phyloP scores from a whole-genome alignment of 2,329 filamentous ascomycete genomes.

The Paracorniculantispora psalliotae region DNA sequence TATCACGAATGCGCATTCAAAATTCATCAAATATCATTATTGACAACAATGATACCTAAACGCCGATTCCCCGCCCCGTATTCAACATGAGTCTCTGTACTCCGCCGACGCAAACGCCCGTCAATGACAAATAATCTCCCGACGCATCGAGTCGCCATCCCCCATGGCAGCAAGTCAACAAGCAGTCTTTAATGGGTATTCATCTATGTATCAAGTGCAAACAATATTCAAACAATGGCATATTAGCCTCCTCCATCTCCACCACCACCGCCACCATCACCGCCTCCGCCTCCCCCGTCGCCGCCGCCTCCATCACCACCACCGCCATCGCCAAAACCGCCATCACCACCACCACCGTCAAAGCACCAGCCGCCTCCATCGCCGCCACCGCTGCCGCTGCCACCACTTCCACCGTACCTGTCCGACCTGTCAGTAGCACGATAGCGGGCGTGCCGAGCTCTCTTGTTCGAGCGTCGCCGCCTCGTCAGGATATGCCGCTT shows the following conservation, averaged over 20 bases:
- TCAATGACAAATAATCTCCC: too few species aligned
- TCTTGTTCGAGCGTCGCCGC: background rate
- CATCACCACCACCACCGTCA: background rate
- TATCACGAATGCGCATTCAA: background rate
- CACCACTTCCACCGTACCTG: background rate
- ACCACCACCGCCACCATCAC: background rate
- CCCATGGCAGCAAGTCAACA: too few species aligned
- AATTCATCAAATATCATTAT: too few species aligned
- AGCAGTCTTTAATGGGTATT: too few species aligned
- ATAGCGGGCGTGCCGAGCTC: background rate
- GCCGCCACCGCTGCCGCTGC: background rate
- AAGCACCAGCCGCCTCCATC: conserved; percentile 9
- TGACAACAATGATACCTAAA: background rate
- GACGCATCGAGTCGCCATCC: too few species aligned
- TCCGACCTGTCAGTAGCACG: background rate
- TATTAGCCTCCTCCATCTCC: background rate
- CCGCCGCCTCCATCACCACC: background rate
- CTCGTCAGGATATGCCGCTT: background rate
- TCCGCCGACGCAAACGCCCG: too few species aligned
- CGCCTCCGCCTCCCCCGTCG: background rate
- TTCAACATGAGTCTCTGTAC: too few species aligned
- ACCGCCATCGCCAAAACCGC: background rate
- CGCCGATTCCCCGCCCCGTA: too few species aligned
- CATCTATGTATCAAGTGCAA: too few species aligned
- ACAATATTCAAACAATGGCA: too few species aligned